These are phyloP conservation scores for Stagonosporopsis vannaccii DNA, from an alignment of 2,329 filamentous ascomycete genomes.

Conservation along the genomic window DNA sequence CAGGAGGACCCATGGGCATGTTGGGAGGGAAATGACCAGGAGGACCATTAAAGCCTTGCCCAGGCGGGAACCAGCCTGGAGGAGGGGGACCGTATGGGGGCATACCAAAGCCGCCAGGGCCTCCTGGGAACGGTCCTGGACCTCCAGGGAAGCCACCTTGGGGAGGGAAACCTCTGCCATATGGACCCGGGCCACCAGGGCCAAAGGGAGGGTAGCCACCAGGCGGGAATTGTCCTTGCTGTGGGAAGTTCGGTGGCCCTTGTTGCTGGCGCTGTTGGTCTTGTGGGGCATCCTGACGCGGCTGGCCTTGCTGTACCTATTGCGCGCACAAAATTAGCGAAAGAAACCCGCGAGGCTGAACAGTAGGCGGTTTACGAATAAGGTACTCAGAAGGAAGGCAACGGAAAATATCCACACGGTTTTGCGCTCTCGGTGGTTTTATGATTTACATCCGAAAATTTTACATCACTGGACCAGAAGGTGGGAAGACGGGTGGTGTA, in stretches of 20 bases:
- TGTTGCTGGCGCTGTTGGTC: conserved; percentile 41
- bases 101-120: conserved; percentile 69
- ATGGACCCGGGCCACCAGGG: conserved; percentile 48
- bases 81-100: conserved; percentile 73
- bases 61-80: conserved; percentile 77
- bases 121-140: conserved; percentile 57
- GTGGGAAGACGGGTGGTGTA: conserved; percentile 15
- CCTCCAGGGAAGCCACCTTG: conserved; percentile 55
- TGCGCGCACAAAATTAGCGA: conserved; percentile 37
- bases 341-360: conserved; percentile 8
- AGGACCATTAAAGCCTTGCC: conserved; percentile 76
- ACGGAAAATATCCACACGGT: conserved; percentile 95
- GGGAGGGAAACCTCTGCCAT: conserved; percentile 56
- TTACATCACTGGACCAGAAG: conserved; percentile 76
- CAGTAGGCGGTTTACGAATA: conserved; percentile 14
- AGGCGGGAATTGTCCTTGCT: conserved; percentile 52
- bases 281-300: conserved; percentile 32
- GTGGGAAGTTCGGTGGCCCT: conserved; percentile 50
- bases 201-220: conserved; percentile 52
- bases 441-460: conserved; percentile 96
- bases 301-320: conserved; percentile 43
- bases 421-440: conserved; percentile 91
- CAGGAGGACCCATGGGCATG: conserved; percentile 65
- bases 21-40: conserved; percentile 70
- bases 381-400: conserved; percentile 97